phyloP scores from a whole-genome alignment of 148 eudicot species.

The Linanthus parryae region DNA sequence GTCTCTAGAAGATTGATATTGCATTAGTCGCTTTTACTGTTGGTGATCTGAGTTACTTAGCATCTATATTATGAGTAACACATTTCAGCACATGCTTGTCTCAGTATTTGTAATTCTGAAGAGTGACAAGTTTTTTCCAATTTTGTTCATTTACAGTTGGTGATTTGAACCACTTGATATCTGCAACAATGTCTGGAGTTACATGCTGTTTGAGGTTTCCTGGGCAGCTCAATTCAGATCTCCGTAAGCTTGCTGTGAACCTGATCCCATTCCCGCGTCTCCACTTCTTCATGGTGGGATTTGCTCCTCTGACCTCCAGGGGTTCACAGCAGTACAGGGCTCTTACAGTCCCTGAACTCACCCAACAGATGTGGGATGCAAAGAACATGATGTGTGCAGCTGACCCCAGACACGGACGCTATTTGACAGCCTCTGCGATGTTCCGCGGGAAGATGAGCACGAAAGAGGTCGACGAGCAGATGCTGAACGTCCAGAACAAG shows the following conservation, averaged over 20 bases:
- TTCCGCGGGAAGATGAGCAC: conserved; percentile 86
- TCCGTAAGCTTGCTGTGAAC: conserved; percentile 72
- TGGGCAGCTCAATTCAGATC: conserved; percentile 73
- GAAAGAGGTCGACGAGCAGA: conserved; percentile 74
- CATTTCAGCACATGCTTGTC: background rate
- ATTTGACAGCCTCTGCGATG: conserved; percentile 81
- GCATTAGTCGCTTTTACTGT: too few species aligned
- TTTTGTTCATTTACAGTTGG: conserved; percentile 48
- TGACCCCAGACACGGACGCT: conserved; percentile 76
- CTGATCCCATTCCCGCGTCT: conserved; percentile 89
- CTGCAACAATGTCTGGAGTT: conserved; percentile 85
- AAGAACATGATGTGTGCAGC: conserved; percentile 96
- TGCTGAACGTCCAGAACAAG: conserved; percentile 84
- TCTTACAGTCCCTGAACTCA: conserved; percentile 79
- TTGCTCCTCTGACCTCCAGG: conserved; percentile 77
- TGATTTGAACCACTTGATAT: conserved; percentile 77
- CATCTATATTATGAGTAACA: background rate
- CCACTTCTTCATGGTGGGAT: conserved; percentile 91
- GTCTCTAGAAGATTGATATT: too few species aligned
- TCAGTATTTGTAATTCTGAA: background rate
- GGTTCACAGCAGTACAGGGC: conserved; percentile 69
- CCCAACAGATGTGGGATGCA: conserved; percentile 89
- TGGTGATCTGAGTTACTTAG: background rate
- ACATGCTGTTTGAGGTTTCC: conserved; percentile 82
- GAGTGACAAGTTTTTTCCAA: background rate